These are phyloP conservation scores for Litchi chinensis DNA, from an alignment of 345 rosid genomes.

Conservation along the genomic window DNA sequence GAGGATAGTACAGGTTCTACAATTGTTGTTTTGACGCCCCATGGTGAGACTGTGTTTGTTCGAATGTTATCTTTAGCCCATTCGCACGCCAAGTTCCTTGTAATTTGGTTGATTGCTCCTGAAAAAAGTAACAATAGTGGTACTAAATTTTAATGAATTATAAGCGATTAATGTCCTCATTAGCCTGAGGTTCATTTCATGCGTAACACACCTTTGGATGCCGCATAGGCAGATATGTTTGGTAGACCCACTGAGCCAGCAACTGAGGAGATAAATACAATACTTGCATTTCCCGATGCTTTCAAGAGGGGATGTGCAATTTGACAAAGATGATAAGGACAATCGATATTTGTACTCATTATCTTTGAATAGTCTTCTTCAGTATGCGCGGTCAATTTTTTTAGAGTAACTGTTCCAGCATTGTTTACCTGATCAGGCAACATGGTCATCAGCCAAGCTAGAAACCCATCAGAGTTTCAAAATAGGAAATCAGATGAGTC, in stretches of 20 bases:
- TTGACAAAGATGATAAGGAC: slow-evolving; percentile 58
- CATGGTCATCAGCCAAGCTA: not conserved
- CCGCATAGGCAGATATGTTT: slow-evolving; percentile 29
- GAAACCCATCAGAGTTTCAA: no score
- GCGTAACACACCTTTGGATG: slow-evolving; percentile 38
- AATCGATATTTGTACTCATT: slow-evolving; percentile 53
- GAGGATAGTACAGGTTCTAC: slow-evolving; percentile 21
- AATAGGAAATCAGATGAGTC: no score
- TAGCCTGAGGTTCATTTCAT: not conserved
- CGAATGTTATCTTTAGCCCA: slow-evolving; percentile 48
- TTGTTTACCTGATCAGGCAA: slow-evolving; percentile 37
- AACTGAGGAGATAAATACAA: slow-evolving; percentile 56
- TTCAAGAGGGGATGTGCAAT: slow-evolving; percentile 57
- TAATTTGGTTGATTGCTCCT: slow-evolving; percentile 41
- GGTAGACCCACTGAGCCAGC: slow-evolving; percentile 31
- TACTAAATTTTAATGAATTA: not conserved
- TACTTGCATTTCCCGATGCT: slow-evolving; percentile 52
- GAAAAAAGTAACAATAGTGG: not conserved
- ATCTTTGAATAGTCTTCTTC: slow-evolving; percentile 40
- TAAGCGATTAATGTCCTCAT: not conserved
- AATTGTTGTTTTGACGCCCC: slow-evolving; percentile 31
- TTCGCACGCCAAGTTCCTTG: slow-evolving; percentile 42
- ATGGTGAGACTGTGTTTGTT: slow-evolving; percentile 37
- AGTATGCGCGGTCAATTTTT: slow-evolving; percentile 16
- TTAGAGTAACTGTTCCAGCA: slow-evolving; percentile 22